Evolutionary conservation across 2,329 filamentous ascomycete genomes (phyloP), one percentile per base, ranked within the genome.

Genomic region (Colletotrichum aenigma): DNA sequence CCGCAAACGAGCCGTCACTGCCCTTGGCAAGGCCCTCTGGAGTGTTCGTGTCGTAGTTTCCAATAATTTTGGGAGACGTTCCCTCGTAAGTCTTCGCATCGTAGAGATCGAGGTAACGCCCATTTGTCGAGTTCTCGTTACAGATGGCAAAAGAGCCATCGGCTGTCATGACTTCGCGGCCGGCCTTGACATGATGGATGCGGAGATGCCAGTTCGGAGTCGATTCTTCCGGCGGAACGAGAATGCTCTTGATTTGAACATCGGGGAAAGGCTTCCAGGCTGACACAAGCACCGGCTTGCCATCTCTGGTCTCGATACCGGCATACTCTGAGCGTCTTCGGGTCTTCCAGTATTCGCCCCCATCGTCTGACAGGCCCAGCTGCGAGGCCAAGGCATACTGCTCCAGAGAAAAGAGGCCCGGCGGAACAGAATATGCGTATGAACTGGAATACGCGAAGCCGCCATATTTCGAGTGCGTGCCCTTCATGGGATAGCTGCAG

Each of bases 401-500:
- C 82, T 95, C 94, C 2, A 96, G 89, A 1, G 93, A 93, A 83
- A 95, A 94, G 21, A 92, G 89, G 0, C 94, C 94, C 0, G 94
- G 94, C 0, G 94, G 94, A 0, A 96, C 94, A 0, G 93, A 94
- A 85, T 96, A 96, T 24, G 89, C 94, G 82, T 94, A 96, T 1
- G 93, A 91, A 68, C 93, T 93, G 80, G 92, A 94, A 84, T 96
- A 96, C 7, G 94, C 94, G 81, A 96, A 96, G 75, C 91, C 90
- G 62, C 94, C 94, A 83, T 96, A 96, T 81, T 96, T 96, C 76
- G 94, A 93, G 82, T 96, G 94, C 0, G 94, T 95, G 70, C 93
- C 94, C 83, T 94, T 94, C 87, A 96, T 93, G 0, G 94, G 93
- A 81, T 96, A 96, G 82, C 94, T 93, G 83, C 94, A 96, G n/a